Evolutionary conservation across 805 yeast species (phyloP).

Genomic region (Maudiozyma barnettii): DNA sequence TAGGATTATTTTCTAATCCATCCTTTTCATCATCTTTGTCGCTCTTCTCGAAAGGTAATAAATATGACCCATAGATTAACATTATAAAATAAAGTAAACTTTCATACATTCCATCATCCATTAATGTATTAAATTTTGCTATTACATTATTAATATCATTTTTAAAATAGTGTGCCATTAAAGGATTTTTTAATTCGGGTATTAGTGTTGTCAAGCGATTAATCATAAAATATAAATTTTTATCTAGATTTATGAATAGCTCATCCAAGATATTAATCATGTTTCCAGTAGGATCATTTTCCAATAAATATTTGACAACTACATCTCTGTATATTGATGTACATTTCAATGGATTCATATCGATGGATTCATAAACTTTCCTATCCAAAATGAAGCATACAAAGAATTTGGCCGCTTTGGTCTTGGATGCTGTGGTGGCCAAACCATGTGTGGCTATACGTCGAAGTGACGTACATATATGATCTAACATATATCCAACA

Average conservation of each 20-base stretch:
- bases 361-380: slow-evolving; percentile 18
- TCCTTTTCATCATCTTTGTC: slow-evolving; percentile 2
- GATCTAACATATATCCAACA: slow-evolving; percentile 7
- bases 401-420: slow-evolving; percentile 3
- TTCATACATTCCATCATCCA: slow-evolving; percentile 13
- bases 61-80: slow-evolving; percentile 16
- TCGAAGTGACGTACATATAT: background rate
- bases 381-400: slow-evolving; percentile 22
- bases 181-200: slow-evolving; percentile 11
- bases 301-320: background rate
- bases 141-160: slow-evolving; percentile 3
- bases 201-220: slow-evolving; percentile 16
- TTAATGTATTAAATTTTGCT: slow-evolving; percentile 14
- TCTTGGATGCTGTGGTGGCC: too few species aligned
- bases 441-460: background rate
- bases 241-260: slow-evolving; percentile 6
- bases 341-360: slow-evolving; percentile 14
- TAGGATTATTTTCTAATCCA: background rate
- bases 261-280: slow-evolving; percentile 9
- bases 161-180: slow-evolving; percentile 10
- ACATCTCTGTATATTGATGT: background rate
- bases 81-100: slow-evolving; percentile 21
- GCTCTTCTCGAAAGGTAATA: slow-evolving; percentile 14
- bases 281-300: background rate
- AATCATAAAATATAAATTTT: slow-evolving; percentile 17